phyloP scores from a whole-genome alignment of 2,329 filamentous ascomycete species.

The Pleoardoris graminearum region DNA sequence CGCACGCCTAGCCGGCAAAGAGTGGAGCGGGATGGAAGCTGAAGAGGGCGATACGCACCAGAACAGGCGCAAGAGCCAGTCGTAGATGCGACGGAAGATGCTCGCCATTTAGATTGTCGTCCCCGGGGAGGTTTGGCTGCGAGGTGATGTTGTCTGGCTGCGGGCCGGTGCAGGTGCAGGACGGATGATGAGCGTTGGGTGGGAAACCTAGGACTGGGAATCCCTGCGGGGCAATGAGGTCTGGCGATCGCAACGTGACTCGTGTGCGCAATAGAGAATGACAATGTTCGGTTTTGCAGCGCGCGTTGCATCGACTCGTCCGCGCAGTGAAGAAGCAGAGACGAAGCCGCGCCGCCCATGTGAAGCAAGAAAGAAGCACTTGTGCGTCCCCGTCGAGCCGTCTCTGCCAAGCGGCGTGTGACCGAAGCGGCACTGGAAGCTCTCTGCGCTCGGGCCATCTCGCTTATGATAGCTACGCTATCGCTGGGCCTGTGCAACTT shows the following conservation, averaged over 20 bases:
- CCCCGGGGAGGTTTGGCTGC: slow-evolving; percentile 34
- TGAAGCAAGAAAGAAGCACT: slow-evolving; percentile 27
- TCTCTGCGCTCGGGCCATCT: slow-evolving; percentile 14
- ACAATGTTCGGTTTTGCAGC: slow-evolving; percentile 17
- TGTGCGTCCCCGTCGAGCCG: slow-evolving; percentile 14
- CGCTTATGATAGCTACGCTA: slow-evolving; percentile 21
- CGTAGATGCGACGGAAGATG: slow-evolving; percentile 92
- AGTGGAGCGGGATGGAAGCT: slow-evolving; percentile 12
- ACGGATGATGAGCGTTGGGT: slow-evolving; percentile 31
- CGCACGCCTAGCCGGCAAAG: slow-evolving; percentile 30
- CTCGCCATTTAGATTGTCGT: slow-evolving; percentile 68
- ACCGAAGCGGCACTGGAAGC: slow-evolving; percentile 12
- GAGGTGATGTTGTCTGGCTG: slow-evolving; percentile 29
- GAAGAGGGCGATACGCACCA: slow-evolving; percentile 66
- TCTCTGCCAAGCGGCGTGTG: slow-evolving; percentile 21
- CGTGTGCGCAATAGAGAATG: slow-evolving; percentile 31
- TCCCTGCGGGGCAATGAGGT: slow-evolving; percentile 38
- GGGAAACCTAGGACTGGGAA: slow-evolving; percentile 33
- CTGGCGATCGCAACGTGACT: slow-evolving; percentile 34
- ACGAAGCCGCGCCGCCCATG: slow-evolving; percentile 37
- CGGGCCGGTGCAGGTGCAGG: slow-evolving; percentile 16
- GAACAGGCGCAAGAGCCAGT: slow-evolving; percentile 97
- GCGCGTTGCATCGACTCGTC: slow-evolving; percentile 14
- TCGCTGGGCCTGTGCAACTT: slow-evolving; percentile 20
- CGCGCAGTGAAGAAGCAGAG: slow-evolving; percentile 26